Conservation (phyloP, 2,329 filamentous ascomycete species). For the Fusarium irregulare region DNA sequence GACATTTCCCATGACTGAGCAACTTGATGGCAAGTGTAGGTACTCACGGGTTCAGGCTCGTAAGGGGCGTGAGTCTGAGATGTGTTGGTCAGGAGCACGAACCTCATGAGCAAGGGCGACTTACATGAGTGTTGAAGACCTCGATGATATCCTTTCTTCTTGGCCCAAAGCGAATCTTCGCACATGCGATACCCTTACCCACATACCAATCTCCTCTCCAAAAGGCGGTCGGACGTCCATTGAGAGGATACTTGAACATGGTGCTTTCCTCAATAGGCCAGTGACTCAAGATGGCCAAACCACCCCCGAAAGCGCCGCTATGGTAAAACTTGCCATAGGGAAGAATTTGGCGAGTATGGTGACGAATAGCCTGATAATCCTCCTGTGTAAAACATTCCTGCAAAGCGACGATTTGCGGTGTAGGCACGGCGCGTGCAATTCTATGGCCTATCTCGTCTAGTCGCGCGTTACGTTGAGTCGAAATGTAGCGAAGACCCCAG, state of each 20-base stretch:
- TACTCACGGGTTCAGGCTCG: conserved; percentile 80
- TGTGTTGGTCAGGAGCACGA: background rate
- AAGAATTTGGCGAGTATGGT: conserved; percentile 76
- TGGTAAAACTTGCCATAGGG: conserved; percentile 95
- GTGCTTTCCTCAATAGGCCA: conserved; percentile 93
- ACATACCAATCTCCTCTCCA: conserved; percentile 97
- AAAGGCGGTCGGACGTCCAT: conserved; percentile 92
- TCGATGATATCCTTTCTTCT: conserved; percentile 76
- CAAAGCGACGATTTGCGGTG: conserved; percentile 87
- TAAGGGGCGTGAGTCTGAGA: conserved; percentile 82
- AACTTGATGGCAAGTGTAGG: conserved; percentile 89
- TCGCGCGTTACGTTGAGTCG: conserved; percentile 80
- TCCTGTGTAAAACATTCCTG: conserved; percentile 94
- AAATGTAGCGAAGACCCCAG: conserved; percentile 93
- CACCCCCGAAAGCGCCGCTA: conserved; percentile 88
- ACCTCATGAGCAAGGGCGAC: conserved; percentile 36
- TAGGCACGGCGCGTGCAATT: conserved; percentile 73
- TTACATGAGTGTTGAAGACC: conserved; percentile 91
- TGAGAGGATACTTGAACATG: conserved; percentile 90
- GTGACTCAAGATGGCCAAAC: conserved; percentile 86
- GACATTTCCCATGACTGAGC: conserved; percentile 96
- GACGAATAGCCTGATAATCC: conserved; percentile 83
- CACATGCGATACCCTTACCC: conserved; percentile 91
- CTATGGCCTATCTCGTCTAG: conserved; percentile 86
- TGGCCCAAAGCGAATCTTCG: conserved; percentile 78